Percentiles rank a stretch among this genome's conserved stretches.
phyloP scores from a whole-genome alignment of 2,329 filamentous ascomycete genomes.

The Scedosporium apiospermum region DNA sequence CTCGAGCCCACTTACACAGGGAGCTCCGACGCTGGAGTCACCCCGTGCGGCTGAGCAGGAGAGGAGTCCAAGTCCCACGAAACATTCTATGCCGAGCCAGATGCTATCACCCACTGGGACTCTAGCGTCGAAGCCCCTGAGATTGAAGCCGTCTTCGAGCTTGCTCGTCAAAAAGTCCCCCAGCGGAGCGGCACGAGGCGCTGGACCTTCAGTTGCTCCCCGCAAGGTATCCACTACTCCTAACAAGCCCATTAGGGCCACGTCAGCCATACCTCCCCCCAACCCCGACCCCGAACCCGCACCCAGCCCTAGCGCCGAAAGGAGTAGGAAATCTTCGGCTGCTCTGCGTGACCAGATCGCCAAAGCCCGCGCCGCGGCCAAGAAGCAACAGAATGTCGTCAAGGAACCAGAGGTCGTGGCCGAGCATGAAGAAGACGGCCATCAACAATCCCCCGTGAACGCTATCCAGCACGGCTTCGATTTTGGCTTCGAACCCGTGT shows the following conservation, averaged over 20 bases:
- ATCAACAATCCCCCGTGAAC: background rate
- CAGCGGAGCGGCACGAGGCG: background rate
- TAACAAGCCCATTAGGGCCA: conserved; percentile 7
- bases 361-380: conserved; percentile 76
- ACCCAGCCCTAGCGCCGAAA: conserved; percentile 3
- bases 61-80: conserved; percentile 6
- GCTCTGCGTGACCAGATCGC: conserved; percentile 85
- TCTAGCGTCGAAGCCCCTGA: background rate
- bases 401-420: conserved; percentile 3
- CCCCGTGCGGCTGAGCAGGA: background rate
- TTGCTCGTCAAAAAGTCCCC: conserved; percentile 4
- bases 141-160: background rate
- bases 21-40: conserved; percentile 15
- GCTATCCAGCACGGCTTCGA: conserved; percentile 26
- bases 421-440: background rate
- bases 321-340: conserved; percentile 57
- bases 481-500: conserved; percentile 16
- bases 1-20: background rate
- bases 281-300: conserved; percentile 4
- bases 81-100: background rate
- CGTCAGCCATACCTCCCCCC: conserved; percentile 1
- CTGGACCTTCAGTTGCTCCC: conserved; percentile 11
- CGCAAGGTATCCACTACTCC: conserved; percentile 9
- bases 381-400: conserved; percentile 32
- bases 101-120: background rate